Evolutionary conservation across 2,329 filamentous ascomycete species (phyloP).

Genomic region (Paecilomyces formosus): DNA sequence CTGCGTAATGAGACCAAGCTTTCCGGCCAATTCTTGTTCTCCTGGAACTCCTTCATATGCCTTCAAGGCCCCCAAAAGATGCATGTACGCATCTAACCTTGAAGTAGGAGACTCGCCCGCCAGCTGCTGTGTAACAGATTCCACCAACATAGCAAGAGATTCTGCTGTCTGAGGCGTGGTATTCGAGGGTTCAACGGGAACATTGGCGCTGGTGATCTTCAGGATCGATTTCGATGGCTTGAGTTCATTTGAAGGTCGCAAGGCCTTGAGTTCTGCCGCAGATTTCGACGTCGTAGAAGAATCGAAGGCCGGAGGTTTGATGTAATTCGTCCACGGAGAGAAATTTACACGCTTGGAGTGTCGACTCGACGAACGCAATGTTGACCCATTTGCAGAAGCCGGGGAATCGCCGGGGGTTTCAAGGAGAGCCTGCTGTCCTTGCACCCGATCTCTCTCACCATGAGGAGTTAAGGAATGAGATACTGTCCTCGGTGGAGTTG

Average conservation of each 20-base stretch:
- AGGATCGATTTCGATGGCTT: constrained; percentile 68
- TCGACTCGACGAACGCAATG: constrained; percentile 28
- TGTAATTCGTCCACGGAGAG: constrained; percentile 51
- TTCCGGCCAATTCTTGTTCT: constrained; percentile 61
- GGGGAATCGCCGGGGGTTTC: constrained; percentile 38
- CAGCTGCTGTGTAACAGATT: constrained; percentile 75
- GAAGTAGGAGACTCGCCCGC: constrained; percentile 64
- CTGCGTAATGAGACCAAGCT: constrained; percentile 68
- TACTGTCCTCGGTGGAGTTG: constrained; percentile 46
- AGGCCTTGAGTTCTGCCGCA: constrained; percentile 38
- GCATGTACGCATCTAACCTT: constrained; percentile 78
- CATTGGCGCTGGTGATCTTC: constrained; percentile 52
- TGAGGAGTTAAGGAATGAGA: constrained; percentile 15
- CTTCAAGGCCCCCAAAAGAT: constrained; percentile 67
- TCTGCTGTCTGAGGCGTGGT: constrained; percentile 43
- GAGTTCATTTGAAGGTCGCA: constrained; percentile 43
- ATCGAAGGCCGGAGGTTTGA: constrained; percentile 36
- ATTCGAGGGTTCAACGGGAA: constrained; percentile 31
- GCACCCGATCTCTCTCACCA: constrained; percentile 29
- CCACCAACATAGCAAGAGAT: constrained; percentile 71
- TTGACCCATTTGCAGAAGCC: constrained; percentile 29
- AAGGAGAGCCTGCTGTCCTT: constrained; percentile 23
- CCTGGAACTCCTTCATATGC: constrained; percentile 78
- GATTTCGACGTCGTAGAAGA: constrained; percentile 18
- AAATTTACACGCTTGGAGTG: constrained; percentile 55